Base-by-base conservation (phyloP, 1,284 basidiomycete genomes). In the Sanghuangporus baumii region DNA sequence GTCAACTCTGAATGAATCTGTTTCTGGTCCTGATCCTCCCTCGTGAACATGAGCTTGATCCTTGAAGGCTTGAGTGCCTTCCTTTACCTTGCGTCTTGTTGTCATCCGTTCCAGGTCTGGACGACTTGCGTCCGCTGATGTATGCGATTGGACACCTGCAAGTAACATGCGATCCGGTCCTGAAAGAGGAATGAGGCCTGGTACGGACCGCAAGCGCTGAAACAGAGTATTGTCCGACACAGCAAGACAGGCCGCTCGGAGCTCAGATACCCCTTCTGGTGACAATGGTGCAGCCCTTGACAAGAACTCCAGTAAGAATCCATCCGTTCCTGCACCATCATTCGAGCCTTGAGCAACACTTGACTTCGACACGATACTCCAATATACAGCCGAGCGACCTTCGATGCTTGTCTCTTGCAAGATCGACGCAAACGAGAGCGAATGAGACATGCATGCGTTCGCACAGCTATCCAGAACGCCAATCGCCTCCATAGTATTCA, bases 341-440 rank as follows among this genome's bases (percentile, higher is more conserved):
- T 60, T 23, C 67, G 52, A 43, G 63, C 20, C 67, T 70, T 37
- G 77, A 74, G 37, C 31, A 12, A 74, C 71, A 0, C 73, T 23
- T 51, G 26, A 75, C n/a, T 80, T 78, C 61, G 84, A 88, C 34
- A 89, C 71, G 65, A 89, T 83, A 0, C 82, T 83, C 88, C 88
- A 90, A 66, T 89, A 89, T 1, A 89, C 68, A 0, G 86, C 82
- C 0, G 83, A 83, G 66, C 85, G 84, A 0, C 75, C 77, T 69
- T 89, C 87, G 55, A 89, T 82, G n/a, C 74, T 82, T 47, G 74
- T 78, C 47, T 87, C 83, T 67, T 89, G 87, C 7, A 89, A 71
- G 38, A 89, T 70, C 0, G 74, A 65, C 0, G 81, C 71, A 36
- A 83, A 71, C 16, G 78, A 72, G 16, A 84, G 62, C 26, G 68